A percentile compares a stretch with the other conserved stretches of the same genome.
phyloP scores from a whole-genome alignment of 73 alveolate species.

The Paramecium biaurelia region DNA sequence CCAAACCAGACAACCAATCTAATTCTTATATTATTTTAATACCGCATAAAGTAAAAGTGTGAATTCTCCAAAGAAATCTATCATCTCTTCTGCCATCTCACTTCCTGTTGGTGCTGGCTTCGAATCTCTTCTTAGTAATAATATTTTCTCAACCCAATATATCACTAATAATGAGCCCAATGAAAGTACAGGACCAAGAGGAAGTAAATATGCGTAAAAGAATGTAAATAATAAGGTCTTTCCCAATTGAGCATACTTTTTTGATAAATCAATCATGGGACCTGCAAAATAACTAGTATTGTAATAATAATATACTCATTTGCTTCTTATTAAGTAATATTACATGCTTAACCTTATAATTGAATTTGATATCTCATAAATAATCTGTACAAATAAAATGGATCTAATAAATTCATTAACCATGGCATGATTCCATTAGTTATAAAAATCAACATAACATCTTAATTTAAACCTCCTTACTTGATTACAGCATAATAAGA shows the following conservation, averaged over 20 bases:
- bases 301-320: not conserved
- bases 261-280: not conserved
- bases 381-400: not conserved
- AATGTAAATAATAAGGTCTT: slow-evolving; percentile 12
- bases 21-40: not conserved
- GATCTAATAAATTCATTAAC: not conserved
- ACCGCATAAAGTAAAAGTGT: not conserved
- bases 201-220: slow-evolving; percentile 18
- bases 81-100: slow-evolving; percentile 24
- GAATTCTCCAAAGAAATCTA: slow-evolving; percentile 21
- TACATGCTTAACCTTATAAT: not conserved
- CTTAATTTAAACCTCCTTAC: slow-evolving; percentile 7
- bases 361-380: not conserved
- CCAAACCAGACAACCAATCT: slow-evolving; percentile 10
- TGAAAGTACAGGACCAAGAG: not conserved
- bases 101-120: slow-evolving; percentile 21
- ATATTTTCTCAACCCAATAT: slow-evolving; percentile 2
- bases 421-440: slow-evolving; percentile 20
- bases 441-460: not conserved
- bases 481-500: not conserved
- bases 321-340: not conserved
- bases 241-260: not conserved
- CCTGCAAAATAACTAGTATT: not conserved
- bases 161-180: not conserved
- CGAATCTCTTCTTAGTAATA: not conserved